Conservation (phyloP, 306 rosid genomes). For the Castanea mollissima region DNA sequence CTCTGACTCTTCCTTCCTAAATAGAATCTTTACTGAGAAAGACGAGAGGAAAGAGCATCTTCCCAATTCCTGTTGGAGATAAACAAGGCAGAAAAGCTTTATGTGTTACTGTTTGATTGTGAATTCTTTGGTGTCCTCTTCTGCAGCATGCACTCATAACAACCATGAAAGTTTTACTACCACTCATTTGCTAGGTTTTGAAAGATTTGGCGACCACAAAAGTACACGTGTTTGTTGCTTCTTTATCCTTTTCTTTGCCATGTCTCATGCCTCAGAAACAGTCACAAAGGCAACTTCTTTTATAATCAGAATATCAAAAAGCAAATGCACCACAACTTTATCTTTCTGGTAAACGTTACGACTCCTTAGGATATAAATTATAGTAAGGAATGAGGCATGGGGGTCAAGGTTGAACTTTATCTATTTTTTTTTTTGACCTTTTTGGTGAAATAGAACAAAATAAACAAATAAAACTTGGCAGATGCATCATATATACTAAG, state of each 20-base stretch:
- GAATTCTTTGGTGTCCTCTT: not conserved
- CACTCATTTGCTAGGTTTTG: not conserved
- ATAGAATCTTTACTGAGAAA: not conserved
- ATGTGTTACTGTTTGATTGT: too few species aligned
- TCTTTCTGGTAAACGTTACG: not conserved
- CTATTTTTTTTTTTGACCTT: not conserved
- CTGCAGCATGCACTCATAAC: not conserved
- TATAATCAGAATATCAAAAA: not conserved
- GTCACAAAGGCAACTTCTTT: not conserved
- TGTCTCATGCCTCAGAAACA: not conserved
- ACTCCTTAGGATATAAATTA: not conserved
- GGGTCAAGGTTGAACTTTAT: not conserved
- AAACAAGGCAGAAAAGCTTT: too few species aligned
- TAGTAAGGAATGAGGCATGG: not conserved
- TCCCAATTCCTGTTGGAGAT: not conserved
- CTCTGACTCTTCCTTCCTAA: not conserved
- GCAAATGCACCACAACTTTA: not conserved
- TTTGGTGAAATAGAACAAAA: not conserved
- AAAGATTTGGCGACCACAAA: not conserved
- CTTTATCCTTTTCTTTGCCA: not conserved
- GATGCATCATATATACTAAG: too few species aligned
- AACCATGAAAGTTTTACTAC: not conserved
- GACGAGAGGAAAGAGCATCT: not conserved
- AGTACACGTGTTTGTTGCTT: not conserved
- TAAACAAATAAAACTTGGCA: too few species aligned